phyloP scores from a whole-genome alignment of 2,329 filamentous ascomycete species.

The Aspergillus spinulosporus region DNA sequence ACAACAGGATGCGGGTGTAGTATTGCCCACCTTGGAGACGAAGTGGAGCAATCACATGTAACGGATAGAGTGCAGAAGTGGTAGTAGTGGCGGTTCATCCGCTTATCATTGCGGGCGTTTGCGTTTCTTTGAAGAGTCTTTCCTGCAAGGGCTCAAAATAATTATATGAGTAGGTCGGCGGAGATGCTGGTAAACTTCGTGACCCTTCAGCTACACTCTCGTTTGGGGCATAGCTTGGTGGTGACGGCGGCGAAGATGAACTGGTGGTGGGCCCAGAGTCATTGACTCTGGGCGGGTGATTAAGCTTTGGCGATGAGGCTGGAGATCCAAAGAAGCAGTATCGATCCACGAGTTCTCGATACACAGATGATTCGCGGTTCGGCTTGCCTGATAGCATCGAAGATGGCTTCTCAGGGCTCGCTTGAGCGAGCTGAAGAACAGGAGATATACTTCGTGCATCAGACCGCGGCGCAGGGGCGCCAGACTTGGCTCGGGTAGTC shows the following conservation, averaged over 20 bases:
- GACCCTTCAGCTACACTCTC: constrained; percentile 7
- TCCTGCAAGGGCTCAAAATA: constrained; percentile 45
- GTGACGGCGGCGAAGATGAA: constrained; percentile 25
- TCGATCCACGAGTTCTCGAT: constrained; percentile 96
- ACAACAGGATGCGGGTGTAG: background rate
- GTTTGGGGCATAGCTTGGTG: constrained; percentile 21
- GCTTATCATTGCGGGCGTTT: constrained; percentile 46
- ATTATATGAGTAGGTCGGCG: constrained; percentile 44
- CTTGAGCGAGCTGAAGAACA: constrained; percentile 16
- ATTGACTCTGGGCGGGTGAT: constrained; percentile 1
- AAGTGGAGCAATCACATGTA: background rate
- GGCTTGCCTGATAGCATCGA: constrained; percentile 62
- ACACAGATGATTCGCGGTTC: constrained; percentile 79
- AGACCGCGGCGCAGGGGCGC: constrained; percentile 33
- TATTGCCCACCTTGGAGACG: background rate
- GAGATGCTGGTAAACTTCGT: constrained; percentile 33
- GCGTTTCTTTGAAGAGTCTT: constrained; percentile 48
- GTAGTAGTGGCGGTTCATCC: constrained; percentile 23
- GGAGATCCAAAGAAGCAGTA: constrained; percentile 80
- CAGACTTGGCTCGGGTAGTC: constrained; percentile 58
- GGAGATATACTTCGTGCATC: background rate
- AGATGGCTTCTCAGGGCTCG: constrained; percentile 49
- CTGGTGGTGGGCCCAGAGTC: constrained; percentile 8
- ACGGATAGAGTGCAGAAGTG: too few relatives aligned
- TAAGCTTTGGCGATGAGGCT: constrained; percentile 35